phyloP scores from a whole-genome alignment of 805 yeast species.

The Maudiozyma turicensis region DNA sequence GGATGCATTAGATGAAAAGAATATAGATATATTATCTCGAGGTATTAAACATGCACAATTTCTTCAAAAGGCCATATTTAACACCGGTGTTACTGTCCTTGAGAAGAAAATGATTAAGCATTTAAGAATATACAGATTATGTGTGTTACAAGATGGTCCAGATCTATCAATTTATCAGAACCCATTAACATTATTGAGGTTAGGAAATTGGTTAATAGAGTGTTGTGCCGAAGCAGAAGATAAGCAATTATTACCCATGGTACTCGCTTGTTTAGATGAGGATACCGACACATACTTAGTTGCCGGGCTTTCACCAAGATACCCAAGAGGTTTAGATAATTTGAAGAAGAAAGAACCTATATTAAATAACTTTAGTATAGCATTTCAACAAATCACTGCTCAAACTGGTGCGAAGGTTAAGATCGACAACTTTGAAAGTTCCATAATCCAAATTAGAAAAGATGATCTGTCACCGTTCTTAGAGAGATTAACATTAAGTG shows the following conservation, averaged over 20 bases:
- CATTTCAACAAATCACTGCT: conserved; percentile 80
- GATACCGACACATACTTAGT: conserved; percentile 72
- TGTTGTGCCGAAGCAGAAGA: conserved; percentile 73
- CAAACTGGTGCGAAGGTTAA: conserved; percentile 81
- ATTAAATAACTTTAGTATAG: conserved; percentile 77
- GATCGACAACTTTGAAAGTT: conserved; percentile 90
- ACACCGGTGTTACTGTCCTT: conserved; percentile 80
- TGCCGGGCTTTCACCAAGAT: conserved; percentile 80
- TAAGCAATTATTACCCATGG: conserved; percentile 61
- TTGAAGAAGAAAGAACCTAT: conserved; percentile 34
- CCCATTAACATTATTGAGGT: conserved; percentile 72
- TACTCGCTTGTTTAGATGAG: conserved; percentile 72
- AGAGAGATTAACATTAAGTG: conserved; percentile 73
- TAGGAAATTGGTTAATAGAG: conserved; percentile 88
- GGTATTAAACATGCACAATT: conserved; percentile 81
- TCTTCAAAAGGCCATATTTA: conserved; percentile 73
- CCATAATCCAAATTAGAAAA: conserved; percentile 80
- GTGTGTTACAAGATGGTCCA: conserved; percentile 84
- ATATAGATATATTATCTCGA: conserved; percentile 23
- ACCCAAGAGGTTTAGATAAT: conserved; percentile 41
- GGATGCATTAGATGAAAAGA: conserved; percentile 47
- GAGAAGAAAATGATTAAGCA: conserved; percentile 76
- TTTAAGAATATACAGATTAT: conserved; percentile 69
- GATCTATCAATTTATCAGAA: conserved; percentile 69
- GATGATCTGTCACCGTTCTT: conserved; percentile 84